phyloP scores from a whole-genome alignment of 2,329 filamentous ascomycete species.

The Aspergillus brunneoviolaceus region DNA sequence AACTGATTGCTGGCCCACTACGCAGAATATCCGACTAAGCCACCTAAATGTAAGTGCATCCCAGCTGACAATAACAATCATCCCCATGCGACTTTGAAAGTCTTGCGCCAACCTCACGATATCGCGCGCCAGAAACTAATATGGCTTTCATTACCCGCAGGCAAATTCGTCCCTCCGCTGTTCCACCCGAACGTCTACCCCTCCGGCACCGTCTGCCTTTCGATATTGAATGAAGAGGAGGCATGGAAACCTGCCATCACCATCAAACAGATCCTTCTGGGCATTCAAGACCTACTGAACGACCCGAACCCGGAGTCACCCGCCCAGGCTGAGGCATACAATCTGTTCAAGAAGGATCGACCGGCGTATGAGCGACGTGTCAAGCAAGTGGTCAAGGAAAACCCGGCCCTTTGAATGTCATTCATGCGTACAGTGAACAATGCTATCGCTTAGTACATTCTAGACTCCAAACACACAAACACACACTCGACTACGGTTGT shows the following conservation, averaged over 20 bases:
- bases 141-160: constrained; percentile 46
- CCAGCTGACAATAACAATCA: not conserved
- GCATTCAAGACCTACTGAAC: constrained; percentile 92
- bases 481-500: not conserved
- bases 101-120: not conserved
- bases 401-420: constrained; percentile 66
- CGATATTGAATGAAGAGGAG: constrained; percentile 96
- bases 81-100: not conserved
- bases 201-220: constrained; percentile 94
- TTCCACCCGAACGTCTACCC: constrained; percentile 99
- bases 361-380: constrained; percentile 86
- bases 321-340: constrained; percentile 95
- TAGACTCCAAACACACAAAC: not conserved
- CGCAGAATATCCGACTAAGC: constrained; percentile 95
- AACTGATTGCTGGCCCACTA: constrained; percentile 14
- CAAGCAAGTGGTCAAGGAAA: constrained; percentile 81
- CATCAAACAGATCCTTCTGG: constrained; percentile 93
- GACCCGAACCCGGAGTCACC: constrained; percentile 97
- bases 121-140: not conserved
- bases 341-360: constrained; percentile 89
- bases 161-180: constrained; percentile 92
- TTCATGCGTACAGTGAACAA: not conserved
- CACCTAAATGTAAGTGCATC: constrained; percentile 80
- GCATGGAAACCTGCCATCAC: constrained; percentile 98
- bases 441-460: not conserved